Percentiles rank a stretch among this genome's conserved stretches.
These are phyloP conservation scores for Populus hybrid DNA, from an alignment of 441 rosid species.

Conservation along the genomic window DNA sequence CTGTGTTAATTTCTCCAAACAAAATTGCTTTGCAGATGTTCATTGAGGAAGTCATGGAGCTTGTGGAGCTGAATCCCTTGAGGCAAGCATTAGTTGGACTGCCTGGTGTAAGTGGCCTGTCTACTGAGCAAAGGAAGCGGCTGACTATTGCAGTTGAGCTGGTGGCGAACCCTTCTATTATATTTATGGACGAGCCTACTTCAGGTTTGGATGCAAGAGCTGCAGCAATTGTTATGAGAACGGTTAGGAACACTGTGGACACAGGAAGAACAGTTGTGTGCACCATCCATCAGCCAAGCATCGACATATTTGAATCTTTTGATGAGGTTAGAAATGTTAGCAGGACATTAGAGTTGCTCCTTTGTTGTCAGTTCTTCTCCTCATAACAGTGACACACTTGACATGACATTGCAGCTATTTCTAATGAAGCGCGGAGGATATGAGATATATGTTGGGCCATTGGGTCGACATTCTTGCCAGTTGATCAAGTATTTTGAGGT, in stretches of 20 bases:
- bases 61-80: too few species aligned
- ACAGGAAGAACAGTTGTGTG: neutral
- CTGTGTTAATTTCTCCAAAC: neutral
- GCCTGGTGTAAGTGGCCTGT: too few species aligned
- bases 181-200: too few species aligned
- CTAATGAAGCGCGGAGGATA: conserved; percentile 12
- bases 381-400: neutral
- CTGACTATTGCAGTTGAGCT: too few species aligned
- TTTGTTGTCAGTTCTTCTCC: neutral
- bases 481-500: conserved; percentile 51
- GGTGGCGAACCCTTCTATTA: too few species aligned
- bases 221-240: conserved; percentile 19
- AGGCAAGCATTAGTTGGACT: too few species aligned
- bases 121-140: too few species aligned
- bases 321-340: conserved; percentile 10
- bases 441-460: conserved; percentile 14
- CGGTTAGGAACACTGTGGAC: conserved; percentile 16
- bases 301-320: conserved; percentile 12
- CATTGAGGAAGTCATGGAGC: too few species aligned
- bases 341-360: neutral
- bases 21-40: conserved; percentile 3
- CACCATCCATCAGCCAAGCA: conserved; percentile 20
- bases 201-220: conserved; percentile 3
- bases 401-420: conserved; percentile 1
- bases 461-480: conserved; percentile 9